Evolutionary conservation across 2,329 filamentous ascomycete genomes (phyloP).

Genomic region (Pezicula rhizophila): DNA sequence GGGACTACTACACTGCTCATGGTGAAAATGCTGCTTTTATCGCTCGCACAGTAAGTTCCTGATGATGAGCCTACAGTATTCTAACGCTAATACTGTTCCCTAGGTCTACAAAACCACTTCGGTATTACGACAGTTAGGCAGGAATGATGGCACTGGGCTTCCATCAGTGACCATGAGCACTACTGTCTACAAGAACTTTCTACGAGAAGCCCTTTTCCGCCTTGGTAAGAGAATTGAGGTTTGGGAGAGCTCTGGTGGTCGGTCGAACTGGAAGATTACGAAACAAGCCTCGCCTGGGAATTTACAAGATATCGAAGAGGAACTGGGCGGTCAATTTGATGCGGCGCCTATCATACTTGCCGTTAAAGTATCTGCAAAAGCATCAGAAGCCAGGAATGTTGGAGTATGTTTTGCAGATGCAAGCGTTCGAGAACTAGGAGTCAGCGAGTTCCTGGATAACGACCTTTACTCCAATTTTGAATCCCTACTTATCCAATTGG

Average conservation of each 20-base stretch:
- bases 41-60: conserved; percentile 57
- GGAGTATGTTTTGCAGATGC: conserved; percentile 98
- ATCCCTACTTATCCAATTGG: conserved; percentile 89
- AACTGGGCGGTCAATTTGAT: conserved; percentile 84
- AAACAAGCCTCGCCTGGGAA: conserved; percentile 96
- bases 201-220: conserved; percentile 88
- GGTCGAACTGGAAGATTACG: conserved; percentile 85
- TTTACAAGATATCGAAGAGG: conserved; percentile 93
- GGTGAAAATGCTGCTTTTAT: conserved; percentile 80
- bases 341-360: conserved; percentile 90
- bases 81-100: conserved; percentile 1
- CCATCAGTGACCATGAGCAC: conserved; percentile 92
- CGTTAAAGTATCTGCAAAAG: conserved; percentile 87
- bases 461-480: conserved; percentile 98
- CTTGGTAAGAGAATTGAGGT: conserved; percentile 89
- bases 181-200: conserved; percentile 91
- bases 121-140: conserved; percentile 83
- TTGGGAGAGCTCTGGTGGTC: conserved; percentile 67
- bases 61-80: not conserved
- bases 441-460: conserved; percentile 98
- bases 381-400: conserved; percentile 75
- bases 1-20: conserved; percentile 94
- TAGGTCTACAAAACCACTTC: conserved; percentile 97
- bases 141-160: conserved; percentile 75
- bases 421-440: conserved; percentile 87